These are phyloP conservation scores for Heterobasidion annosum DNA, from an alignment of 1,284 basidiomycete species.

Conservation along the genomic window DNA sequence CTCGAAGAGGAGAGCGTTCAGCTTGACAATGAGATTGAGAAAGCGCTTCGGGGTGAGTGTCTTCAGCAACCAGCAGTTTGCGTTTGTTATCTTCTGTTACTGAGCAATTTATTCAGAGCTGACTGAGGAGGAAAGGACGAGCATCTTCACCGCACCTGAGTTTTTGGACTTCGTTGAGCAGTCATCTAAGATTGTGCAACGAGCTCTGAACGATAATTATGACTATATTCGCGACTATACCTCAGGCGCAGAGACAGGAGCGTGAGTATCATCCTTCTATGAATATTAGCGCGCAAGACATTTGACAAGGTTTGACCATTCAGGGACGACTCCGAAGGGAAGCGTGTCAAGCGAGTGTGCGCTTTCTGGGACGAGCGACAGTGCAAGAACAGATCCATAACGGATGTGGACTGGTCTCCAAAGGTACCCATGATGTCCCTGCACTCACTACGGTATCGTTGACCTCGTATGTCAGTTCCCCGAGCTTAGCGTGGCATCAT, in stretches of 20 bases:
- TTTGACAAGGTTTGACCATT: background rate
- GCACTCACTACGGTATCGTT: background rate
- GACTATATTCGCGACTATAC: conserved; percentile 97
- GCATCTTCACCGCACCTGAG: conserved; percentile 78
- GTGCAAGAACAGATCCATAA: conserved; percentile 88
- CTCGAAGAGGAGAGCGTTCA: conserved; percentile 73
- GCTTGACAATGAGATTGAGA: conserved; percentile 74
- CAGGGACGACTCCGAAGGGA: conserved; percentile 85
- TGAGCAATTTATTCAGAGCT: conserved; percentile 44
- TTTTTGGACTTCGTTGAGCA: conserved; percentile 92
- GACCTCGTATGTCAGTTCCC: conserved; percentile 61
- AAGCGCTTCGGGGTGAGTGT: conserved; percentile 64
- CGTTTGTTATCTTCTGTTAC: conserved; percentile 1
- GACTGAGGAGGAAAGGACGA: conserved; percentile 74
- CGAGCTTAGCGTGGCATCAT: conserved; percentile 90
- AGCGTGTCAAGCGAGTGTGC: conserved; percentile 80
- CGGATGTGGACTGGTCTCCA: conserved; percentile 95
- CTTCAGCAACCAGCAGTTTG: background rate
- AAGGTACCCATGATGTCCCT: conserved; percentile 43
- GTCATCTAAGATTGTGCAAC: conserved; percentile 91
- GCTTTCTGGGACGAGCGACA: conserved; percentile 86
- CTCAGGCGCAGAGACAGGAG: conserved; percentile 67
- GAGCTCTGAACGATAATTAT: conserved; percentile 93
- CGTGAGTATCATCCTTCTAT: conserved; percentile 34
- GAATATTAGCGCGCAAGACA: no score